phyloP scores from a whole-genome alignment of 2,329 filamentous ascomycete species.

The Fusarium sp. region DNA sequence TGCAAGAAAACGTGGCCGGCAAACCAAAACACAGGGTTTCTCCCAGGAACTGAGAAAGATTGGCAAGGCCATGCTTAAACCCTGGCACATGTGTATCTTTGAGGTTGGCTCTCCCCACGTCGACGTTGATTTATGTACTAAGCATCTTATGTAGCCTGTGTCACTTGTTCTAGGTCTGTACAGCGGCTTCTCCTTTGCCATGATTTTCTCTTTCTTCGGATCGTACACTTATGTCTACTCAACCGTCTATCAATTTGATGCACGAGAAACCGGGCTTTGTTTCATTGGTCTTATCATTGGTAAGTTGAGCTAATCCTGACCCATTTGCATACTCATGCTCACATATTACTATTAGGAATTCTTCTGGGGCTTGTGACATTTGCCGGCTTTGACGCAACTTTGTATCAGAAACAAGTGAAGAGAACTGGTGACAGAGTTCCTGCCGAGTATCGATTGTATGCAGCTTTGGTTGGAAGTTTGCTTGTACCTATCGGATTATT shows the following conservation, averaged over 20 bases:
- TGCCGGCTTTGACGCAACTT: constrained; percentile 8
- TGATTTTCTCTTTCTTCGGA: constrained; percentile 31
- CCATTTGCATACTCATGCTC: not conserved
- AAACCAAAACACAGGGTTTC: not conserved
- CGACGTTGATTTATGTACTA: fast-evolving
- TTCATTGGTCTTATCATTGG: constrained; percentile 25
- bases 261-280: constrained; percentile 9
- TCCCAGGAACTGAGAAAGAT: not conserved
- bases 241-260: constrained; percentile 12
- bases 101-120: not conserved
- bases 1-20: not conserved
- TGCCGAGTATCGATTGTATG: constrained; percentile 14
- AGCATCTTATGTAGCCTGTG: not conserved
- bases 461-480: constrained; percentile 10
- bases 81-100: constrained; percentile 25
- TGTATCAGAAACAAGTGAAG: constrained; percentile 20
- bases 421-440: constrained; percentile 11
- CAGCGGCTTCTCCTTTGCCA: constrained; percentile 14
- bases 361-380: constrained; percentile 14
- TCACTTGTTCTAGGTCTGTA: constrained; percentile 15
- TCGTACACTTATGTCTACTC: constrained; percentile 13
- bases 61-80: constrained; percentile 8
- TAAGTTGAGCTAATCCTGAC: not conserved
- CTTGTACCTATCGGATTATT: constrained; percentile 19
- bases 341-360: not conserved